phyloP scores from a whole-genome alignment of 2,329 filamentous ascomycete species.

The Penicillium sp. region DNA sequence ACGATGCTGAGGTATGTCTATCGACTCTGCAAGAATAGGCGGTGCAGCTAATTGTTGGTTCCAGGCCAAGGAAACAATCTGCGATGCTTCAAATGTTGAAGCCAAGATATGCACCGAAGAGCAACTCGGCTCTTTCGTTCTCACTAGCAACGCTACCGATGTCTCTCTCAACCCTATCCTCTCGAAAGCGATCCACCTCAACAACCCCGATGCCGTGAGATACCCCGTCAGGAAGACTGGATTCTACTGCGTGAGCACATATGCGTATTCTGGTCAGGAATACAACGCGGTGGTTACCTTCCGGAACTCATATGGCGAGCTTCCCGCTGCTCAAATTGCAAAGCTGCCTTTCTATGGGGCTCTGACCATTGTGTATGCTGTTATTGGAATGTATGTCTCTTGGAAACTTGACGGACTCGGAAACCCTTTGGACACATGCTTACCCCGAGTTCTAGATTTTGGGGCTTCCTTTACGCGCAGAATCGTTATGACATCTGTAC shows the following conservation, averaged over 20 bases:
- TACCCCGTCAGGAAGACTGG: constrained; percentile 87
- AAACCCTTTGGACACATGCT: constrained; percentile 13
- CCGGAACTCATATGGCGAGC: constrained; percentile 91
- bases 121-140: constrained; percentile 80
- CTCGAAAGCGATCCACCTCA: constrained; percentile 77
- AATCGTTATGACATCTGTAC: constrained; percentile 84
- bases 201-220: constrained; percentile 65
- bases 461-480: constrained; percentile 93
- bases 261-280: constrained; percentile 61
- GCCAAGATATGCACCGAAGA: constrained; percentile 68
- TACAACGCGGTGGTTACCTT: constrained; percentile 86
- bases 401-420: neutral
- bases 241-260: constrained; percentile 90
- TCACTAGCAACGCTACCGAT: constrained; percentile 70
- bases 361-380: constrained; percentile 86
- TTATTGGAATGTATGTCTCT: constrained; percentile 64
- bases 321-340: constrained; percentile 90
- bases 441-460: constrained; percentile 57
- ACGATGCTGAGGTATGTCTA: constrained; percentile 52
- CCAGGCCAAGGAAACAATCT: constrained; percentile 64
- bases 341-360: constrained; percentile 97
- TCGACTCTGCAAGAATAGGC: neutral
- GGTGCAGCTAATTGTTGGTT: constrained; percentile 31
- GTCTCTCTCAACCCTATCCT: constrained; percentile 68
- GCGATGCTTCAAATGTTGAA: constrained; percentile 66